Base-by-base conservation (phyloP, 139 green algal species). In the Volvox reticuliferus region DNA sequence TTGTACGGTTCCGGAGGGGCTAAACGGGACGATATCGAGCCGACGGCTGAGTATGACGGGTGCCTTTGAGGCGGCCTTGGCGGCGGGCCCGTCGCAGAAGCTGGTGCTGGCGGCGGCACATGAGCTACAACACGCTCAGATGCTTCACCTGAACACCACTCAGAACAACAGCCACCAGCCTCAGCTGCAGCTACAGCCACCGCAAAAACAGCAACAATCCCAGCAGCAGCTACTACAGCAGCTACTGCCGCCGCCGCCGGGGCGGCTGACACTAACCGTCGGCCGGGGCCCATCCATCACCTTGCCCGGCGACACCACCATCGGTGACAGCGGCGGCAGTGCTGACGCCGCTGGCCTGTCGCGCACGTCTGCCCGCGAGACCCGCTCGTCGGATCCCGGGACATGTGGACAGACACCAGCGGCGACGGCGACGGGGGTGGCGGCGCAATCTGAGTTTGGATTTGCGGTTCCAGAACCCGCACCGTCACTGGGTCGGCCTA, bases 31-130 rank as follows among this genome's bases (percentile, higher is more conserved):
- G 12, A 1, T 76, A 32, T 33, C 19, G 55, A 30, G 33, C 12
- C 32, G 82, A 67, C 82, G 82, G 32, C 32, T 67, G 33, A 88
- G 82, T 28, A 88, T 55, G 65, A 88, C 65, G 32, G 82, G 82
- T 0, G 30, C n/a, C 81, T 32, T 71, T 16, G 61, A 87, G 61
- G 3, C 30, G 50, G 5, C 55, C 24, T 33, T 75, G n/a, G n/a
- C 28, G 6, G 55, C 82, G 24, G 82, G 32, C 19, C 12, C 18
- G 33, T 67, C 82, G 9, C 82, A 88, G 82, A 63, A 71, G 35
- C 65, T 88, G 21, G 82, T 88, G 2, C 65, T 79, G 65, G 82
- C 82, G 33, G 82, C 82, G 65, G 63, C 82, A 0, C 33, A 65
- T 17, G 82, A 88, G 65, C 82, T 88, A 24, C 33, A 73, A 24